Base-by-base conservation (phyloP, 306 rosid genomes). In the Vigna angularis region DNA sequence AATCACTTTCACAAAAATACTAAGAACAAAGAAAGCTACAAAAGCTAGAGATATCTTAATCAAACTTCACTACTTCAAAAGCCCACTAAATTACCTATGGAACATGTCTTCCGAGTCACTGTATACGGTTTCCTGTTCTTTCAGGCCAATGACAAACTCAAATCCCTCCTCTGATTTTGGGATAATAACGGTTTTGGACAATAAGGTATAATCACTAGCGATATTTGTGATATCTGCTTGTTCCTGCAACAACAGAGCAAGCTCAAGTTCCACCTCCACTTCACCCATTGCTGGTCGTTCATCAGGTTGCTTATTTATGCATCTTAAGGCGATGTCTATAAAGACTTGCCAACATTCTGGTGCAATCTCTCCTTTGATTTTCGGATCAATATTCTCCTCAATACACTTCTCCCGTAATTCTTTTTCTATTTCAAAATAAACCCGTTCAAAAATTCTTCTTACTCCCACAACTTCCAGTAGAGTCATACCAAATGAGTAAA, bases 211-310 rank as follows among this genome's bases (percentile, higher is more conserved):
- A 14, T 32, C 15, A 4, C 47, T 3, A 38, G 0, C 30, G 9
- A 36, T 17, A 20, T 32, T 65, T 13, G 0, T 65, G 18, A n/a
- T 3, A 24, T 70, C 66, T 52, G 80, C 84, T 1, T 69, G 66
- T 22, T 76, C 68, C 24, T 86, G 83, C 42, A 83, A 4, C 38
- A 67, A 36, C 20, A 86, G 65, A 3, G 75, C 83, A 26, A 11
- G 67, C 24, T 80, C 87, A 16, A 86, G 85, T 45, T 48, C 59
- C 59, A 66, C 66, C 76, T 47, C 64, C 28, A 82, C 86, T 30
- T 85, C 89, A 24, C 77, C 68, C 76, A 82, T 86, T 12, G 62
- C 7, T 5, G 88, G 85, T 65, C 85, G 40, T 8, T 75, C 79
- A 30, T 75, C 24, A 12, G 79, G 66, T 49, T 38, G 36, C 0